Evolutionary conservation across 31 red algal genomes (phyloP).

Genomic region (Endocladia muricata): DNA sequence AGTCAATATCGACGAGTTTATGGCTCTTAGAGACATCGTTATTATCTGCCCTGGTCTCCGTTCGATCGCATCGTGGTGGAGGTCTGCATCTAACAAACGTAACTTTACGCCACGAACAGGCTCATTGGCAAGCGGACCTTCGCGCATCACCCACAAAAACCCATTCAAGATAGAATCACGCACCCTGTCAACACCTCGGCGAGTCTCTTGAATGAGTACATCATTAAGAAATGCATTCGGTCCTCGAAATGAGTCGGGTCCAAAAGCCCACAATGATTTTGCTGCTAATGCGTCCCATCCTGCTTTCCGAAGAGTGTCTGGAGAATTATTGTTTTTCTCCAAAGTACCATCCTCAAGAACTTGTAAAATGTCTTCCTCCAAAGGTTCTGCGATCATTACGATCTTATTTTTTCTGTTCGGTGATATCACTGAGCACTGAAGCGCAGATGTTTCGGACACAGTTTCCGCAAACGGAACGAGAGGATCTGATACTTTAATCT

Average conservation of each 20-base stretch:
- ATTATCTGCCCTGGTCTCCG: conserved; percentile 79
- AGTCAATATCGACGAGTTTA: conserved; percentile 81
- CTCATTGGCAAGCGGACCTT: conserved; percentile 85
- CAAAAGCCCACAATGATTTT: conserved; percentile 86
- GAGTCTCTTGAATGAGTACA: conserved; percentile 59
- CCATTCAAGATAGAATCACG: conserved; percentile 82
- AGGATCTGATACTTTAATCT: conserved; percentile 88
- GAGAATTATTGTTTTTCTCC: conserved; percentile 16
- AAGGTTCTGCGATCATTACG: conserved; percentile 88
- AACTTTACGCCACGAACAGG: conserved; percentile 86
- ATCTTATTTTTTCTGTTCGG: conserved; percentile 71
- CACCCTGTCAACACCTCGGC: conserved; percentile 32
- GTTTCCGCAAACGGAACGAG: conserved; percentile 83
- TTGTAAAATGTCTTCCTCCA: conserved; percentile 77
- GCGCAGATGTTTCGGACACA: conserved; percentile 64
- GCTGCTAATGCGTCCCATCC: conserved; percentile 90
- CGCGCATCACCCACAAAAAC: conserved; percentile 86
- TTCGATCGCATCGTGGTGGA: conserved; percentile 26
- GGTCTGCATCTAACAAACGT: conserved; percentile 62
- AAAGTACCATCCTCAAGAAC: conserved; percentile 52
- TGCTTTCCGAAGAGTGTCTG: conserved; percentile 26
- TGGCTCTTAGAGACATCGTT: conserved; percentile 66
- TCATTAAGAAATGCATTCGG: conserved; percentile 90
- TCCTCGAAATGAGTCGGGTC: conserved; percentile 53
- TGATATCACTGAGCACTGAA: conserved; percentile 74